Evolutionary conservation across 2,329 filamentous ascomycete genomes (phyloP), one percentile per base, ranked within the genome.

Genomic region (Didymella pomorum): DNA sequence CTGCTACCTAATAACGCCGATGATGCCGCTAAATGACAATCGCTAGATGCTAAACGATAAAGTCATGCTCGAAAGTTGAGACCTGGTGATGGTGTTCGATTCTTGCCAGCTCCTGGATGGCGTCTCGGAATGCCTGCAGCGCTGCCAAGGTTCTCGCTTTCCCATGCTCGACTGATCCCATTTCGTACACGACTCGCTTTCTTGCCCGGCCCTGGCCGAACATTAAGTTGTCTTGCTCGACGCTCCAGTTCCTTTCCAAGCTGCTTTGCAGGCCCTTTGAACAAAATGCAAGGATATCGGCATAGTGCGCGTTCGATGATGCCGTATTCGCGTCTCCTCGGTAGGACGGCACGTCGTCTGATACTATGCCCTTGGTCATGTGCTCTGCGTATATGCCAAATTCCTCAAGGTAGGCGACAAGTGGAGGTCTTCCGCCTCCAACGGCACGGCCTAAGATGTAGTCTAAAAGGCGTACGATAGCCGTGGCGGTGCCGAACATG

Each of bases 211-310:
- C 80, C 16, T 79, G 74, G 21, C 78, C 77, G 29, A 86, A 79
- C 65, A 79, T 84, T 60, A 84, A 81, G 49, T 55, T 28, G 1
- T 58, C 65, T 16, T 49, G 41, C 14, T 54, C 54, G 25, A 79
- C 78, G 6, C 62, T 68, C 84, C 84, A 86, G 31, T 79, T 81
- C 1, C 73, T 73, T 23, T 68, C 71, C 18, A 86, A 64, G 39
- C 79, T 78, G 1, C 78, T 69, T 33, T 76, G 68, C 3, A 86
- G 66, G 25, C 82, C 80, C 31, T 77, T 77, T 2, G 71, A 71
- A 39, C 66, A 73, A 46, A 76, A 76, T 1, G 65, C 41, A 1
- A 71, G 52, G 3, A 76, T 61, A 1, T 62, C 60, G 1, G 45
- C 35, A 33, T 65, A 44, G 23, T 51, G 52, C 18, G 35, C 49